Conservation (phyloP, 140 eudicot genomes). For the Senecio squalidus region DNA sequence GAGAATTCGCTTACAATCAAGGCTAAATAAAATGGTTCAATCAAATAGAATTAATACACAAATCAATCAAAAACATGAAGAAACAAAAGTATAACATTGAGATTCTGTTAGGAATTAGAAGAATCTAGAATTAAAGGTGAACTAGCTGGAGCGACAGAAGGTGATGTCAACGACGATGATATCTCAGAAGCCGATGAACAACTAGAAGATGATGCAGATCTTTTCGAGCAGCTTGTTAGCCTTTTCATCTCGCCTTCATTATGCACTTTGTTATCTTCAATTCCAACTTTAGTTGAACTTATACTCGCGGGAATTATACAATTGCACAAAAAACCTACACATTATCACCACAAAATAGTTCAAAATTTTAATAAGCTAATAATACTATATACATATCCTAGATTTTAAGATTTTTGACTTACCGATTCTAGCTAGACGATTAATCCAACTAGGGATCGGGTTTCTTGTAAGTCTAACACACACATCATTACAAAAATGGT, state of each 20-base stretch:
- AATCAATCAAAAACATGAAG: constrained; percentile 21
- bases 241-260: constrained; percentile 51
- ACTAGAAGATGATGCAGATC: constrained; percentile 29
- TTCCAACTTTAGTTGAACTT: constrained; percentile 57
- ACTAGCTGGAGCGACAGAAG: constrained; percentile 11
- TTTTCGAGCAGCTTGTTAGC: constrained; percentile 32
- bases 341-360: background rate
- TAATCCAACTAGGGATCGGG: constrained; percentile 81
- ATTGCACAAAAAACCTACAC: constrained; percentile 58
- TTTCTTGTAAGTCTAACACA: constrained; percentile 65
- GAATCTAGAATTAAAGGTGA: constrained; percentile 44
- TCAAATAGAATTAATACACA: background rate
- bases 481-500: constrained; percentile 85
- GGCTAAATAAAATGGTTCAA: background rate
- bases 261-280: constrained; percentile 49
- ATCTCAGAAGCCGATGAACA: constrained; percentile 33
- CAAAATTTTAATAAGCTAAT: background rate
- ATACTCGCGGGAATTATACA: constrained; percentile 66
- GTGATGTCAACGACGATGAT: constrained; percentile 25
- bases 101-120: constrained; percentile 25
- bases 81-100: background rate
- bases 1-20: background rate
- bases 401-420: background rate
- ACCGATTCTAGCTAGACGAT: constrained; percentile 92
- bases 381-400: background rate